Evolutionary conservation across 495 filamentous ascomycete genomes (phyloP).

Genomic region (Evansstolkia leycettana): DNA sequence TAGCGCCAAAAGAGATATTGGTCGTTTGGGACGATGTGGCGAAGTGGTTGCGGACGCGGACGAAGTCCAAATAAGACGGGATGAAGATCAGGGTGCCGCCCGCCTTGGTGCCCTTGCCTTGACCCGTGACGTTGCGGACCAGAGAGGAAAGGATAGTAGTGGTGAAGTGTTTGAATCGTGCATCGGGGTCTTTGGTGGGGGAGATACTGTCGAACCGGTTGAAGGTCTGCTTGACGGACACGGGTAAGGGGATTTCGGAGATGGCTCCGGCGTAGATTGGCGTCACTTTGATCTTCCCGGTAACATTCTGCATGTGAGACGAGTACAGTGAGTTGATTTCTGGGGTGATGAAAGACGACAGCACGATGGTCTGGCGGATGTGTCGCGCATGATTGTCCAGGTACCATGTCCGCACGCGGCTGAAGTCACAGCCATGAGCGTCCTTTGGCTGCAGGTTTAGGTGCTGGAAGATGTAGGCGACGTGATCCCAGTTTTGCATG

Average conservation of each 20-base stretch:
- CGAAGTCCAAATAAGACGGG: constrained; percentile 86
- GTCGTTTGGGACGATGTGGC: constrained; percentile 55
- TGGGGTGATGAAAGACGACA: constrained; percentile 75
- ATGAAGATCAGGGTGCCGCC: constrained; percentile 72
- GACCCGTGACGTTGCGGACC: constrained; percentile 38
- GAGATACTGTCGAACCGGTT: constrained; percentile 66
- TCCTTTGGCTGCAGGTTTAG: constrained; percentile 85
- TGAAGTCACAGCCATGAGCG: constrained; percentile 88
- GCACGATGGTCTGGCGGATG: constrained; percentile 72
- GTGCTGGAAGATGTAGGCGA: constrained; percentile 80
- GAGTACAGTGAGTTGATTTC: constrained; percentile 74
- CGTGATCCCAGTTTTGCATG: constrained; percentile 98
- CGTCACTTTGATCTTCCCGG: constrained; percentile 62
- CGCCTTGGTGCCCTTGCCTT: constrained; percentile 21
- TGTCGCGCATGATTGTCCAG: constrained; percentile 71
- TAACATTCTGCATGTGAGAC: constrained; percentile 63
- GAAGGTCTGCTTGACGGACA: constrained; percentile 75
- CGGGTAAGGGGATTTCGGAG: constrained; percentile 46
- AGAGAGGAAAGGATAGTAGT: constrained; percentile 65
- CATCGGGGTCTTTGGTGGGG: constrained; percentile 64
- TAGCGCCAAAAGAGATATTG: constrained; percentile 64
- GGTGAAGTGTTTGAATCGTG: constrained; percentile 86
- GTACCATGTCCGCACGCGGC: constrained; percentile 82
- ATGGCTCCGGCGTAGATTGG: constrained; percentile 56
- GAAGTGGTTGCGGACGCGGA: constrained; percentile 84